Conservation (phyloP, 208 protist species). For the Acanthamoeba polyphaga region DNA sequence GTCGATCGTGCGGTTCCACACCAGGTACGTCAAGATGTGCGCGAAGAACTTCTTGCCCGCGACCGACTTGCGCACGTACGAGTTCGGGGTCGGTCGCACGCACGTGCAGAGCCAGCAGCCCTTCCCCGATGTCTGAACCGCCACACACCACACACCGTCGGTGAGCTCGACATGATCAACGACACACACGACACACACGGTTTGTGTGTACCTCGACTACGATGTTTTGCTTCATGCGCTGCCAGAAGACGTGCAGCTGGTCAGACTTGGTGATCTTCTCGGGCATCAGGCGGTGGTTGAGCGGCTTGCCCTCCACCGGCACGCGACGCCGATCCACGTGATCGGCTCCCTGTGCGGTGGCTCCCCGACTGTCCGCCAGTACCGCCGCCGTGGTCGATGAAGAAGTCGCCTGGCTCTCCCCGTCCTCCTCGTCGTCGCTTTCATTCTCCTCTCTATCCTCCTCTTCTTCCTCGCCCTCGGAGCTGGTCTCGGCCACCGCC, state of each 20-base stretch:
- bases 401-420: neutral
- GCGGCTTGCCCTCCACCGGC: neutral
- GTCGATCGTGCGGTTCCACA: slow-evolving; percentile 41
- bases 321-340: neutral
- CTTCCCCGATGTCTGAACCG: neutral
- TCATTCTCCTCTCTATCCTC: neutral
- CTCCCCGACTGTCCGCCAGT: neutral
- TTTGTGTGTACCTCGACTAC: neutral
- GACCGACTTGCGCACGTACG: slow-evolving; percentile 22
- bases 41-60: slow-evolving; percentile 12
- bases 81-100: neutral
- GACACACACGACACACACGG: neutral
- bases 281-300: slow-evolving; percentile 1
- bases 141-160: neutral
- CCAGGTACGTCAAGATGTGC: neutral
- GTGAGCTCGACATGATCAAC: neutral
- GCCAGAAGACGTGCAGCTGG: neutral
- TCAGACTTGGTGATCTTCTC: slow-evolving; percentile 8
- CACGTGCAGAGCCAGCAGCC: slow-evolving; percentile 29
- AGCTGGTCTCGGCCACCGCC: neutral
- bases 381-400: neutral
- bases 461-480: neutral
- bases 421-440: neutral
- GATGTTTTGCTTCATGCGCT: slow-evolving; percentile 31
- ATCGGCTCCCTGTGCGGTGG: neutral